Evolutionary conservation across 495 filamentous ascomycete genomes (phyloP).

Genomic region (Aspergillus leporis): DNA sequence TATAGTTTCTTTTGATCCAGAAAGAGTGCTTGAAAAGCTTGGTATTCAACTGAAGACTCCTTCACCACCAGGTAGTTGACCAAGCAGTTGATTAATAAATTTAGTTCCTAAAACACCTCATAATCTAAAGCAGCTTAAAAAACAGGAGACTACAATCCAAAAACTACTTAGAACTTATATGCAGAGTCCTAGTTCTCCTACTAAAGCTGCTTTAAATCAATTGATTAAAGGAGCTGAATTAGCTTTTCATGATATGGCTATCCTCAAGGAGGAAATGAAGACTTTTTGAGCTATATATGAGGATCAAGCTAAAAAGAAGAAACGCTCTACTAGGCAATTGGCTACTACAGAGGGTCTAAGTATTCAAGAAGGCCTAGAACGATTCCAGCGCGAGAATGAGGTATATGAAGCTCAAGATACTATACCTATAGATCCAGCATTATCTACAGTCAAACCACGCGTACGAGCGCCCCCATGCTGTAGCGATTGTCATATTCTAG

Average conservation of each 20-base stretch:
- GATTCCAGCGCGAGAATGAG: slow-evolving; percentile 4
- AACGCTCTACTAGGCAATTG: not conserved
- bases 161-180: slow-evolving; percentile 5
- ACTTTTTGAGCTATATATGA: not conserved
- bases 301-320: not conserved
- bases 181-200: slow-evolving; percentile 3
- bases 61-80: not conserved
- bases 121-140: not conserved
- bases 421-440: not conserved
- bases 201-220: slow-evolving; percentile 7
- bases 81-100: not conserved
- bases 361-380: not conserved
- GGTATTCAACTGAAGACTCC: not conserved
- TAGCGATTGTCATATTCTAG: slow-evolving; percentile 12
- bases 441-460: not conserved
- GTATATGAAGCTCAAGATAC: slow-evolving; percentile 1
- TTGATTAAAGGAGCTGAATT: slow-evolving; percentile 12
- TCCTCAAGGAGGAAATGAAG: not conserved
- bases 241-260: not conserved
- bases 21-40: not conserved
- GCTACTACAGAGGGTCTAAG: not conserved
- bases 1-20: not conserved
- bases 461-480: slow-evolving; percentile 13
- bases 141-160: slow-evolving; percentile 5
- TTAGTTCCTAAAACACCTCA: slow-evolving; percentile 4